phyloP scores from a whole-genome alignment of 2,329 filamentous ascomycete species.

The Aureobasidium sp. region DNA sequence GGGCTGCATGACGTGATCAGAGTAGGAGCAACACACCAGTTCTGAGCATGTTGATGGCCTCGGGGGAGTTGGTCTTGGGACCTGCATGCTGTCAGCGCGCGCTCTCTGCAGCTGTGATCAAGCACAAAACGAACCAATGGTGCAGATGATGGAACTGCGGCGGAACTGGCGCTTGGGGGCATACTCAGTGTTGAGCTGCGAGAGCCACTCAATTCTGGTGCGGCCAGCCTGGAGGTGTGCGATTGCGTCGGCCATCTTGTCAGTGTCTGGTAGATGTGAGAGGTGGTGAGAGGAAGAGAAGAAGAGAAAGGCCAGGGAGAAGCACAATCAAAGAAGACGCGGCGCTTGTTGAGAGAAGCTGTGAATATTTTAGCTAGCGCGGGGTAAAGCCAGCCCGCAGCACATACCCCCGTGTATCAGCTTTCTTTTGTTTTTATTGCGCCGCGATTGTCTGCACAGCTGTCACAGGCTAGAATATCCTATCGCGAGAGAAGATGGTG shows the following conservation, averaged over 20 bases:
- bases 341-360: slow-evolving; percentile 8
- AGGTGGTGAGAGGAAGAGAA: slow-evolving; percentile 10
- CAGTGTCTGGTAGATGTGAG: slow-evolving; percentile 4
- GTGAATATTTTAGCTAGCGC: slow-evolving; percentile 5
- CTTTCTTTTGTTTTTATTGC: slow-evolving; percentile 4
- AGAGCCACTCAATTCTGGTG: slow-evolving; percentile 63
- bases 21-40: slow-evolving; percentile 39
- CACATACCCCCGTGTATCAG: slow-evolving; percentile 12
- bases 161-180: slow-evolving; percentile 83
- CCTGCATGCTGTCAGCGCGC: slow-evolving; percentile 37
- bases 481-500: not conserved
- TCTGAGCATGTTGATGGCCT: slow-evolving; percentile 93
- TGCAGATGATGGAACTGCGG: slow-evolving; percentile 96
- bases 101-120: not conserved
- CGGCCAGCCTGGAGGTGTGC: slow-evolving; percentile 74
- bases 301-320: not conserved
- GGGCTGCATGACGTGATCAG: not conserved
- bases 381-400: slow-evolving; percentile 1
- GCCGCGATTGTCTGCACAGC: not conserved
- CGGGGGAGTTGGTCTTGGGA: slow-evolving; percentile 96
- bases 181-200: slow-evolving; percentile 82
- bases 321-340: not conserved
- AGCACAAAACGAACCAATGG: slow-evolving; percentile 59
- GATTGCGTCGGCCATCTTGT: slow-evolving; percentile 61
- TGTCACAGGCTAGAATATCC: not conserved